phyloP scores from a whole-genome alignment of 2,329 filamentous ascomycete species.

The Blastomyces emzantsi region DNA sequence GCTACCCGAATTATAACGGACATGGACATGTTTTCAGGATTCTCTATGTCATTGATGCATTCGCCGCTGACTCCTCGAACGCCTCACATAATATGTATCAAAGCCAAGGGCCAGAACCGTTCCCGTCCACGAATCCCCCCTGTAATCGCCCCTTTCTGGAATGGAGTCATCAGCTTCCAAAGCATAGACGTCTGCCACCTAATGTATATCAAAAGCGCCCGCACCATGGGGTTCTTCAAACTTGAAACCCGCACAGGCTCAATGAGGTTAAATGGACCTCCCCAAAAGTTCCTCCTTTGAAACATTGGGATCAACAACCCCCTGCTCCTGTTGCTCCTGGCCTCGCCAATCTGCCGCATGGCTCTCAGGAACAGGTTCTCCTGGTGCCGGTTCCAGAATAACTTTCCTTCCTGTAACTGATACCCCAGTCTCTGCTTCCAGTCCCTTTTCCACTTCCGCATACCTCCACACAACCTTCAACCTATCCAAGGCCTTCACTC shows the following conservation, averaged over 20 bases:
- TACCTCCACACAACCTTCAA: conserved; percentile 78
- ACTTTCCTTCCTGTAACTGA: conserved; percentile 30
- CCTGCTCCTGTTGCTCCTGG: conserved; percentile 32
- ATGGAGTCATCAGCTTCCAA: background rate
- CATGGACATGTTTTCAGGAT: background rate
- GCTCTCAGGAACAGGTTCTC: conserved; percentile 61
- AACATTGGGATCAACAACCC: conserved; percentile 1
- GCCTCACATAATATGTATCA: background rate
- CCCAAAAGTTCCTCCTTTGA: background rate
- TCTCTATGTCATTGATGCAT: background rate
- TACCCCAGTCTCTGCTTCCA: conserved; percentile 17
- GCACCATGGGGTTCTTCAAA: background rate
- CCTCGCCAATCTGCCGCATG: conserved; percentile 68
- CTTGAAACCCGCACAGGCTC: background rate
- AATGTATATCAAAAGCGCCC: background rate
- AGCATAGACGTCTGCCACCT: background rate
- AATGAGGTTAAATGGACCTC: background rate
- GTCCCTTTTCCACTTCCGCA: conserved; percentile 21
- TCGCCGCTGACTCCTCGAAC: background rate
- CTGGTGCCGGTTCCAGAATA: conserved; percentile 56
- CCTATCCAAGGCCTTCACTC: conserved; percentile 69
- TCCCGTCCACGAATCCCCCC: background rate
- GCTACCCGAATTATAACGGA: background rate
- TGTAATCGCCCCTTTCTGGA: background rate
- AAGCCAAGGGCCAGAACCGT: background rate